phyloP scores from a whole-genome alignment of 2,329 filamentous ascomycete genomes.

The Cordyceps fumosorosea region DNA sequence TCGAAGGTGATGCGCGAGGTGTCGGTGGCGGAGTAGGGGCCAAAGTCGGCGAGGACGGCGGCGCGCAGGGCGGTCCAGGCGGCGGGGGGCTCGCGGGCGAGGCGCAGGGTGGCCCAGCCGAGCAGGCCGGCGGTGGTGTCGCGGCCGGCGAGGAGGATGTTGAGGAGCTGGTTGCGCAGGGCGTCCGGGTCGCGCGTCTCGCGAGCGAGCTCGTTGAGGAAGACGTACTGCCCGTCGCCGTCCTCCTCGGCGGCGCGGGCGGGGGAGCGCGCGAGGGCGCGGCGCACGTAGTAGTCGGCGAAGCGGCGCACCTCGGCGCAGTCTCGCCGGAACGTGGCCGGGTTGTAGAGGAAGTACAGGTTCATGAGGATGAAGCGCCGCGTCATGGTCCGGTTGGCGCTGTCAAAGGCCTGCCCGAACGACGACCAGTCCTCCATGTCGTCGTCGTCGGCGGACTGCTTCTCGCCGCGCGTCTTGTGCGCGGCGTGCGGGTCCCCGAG shows the following conservation, averaged over 20 bases:
- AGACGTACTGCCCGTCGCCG: slow-evolving; percentile 7
- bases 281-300: slow-evolving; percentile 9
- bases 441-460: background rate
- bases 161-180: slow-evolving; percentile 17
- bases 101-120: slow-evolving; percentile 18
- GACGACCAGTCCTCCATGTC: slow-evolving; percentile 3
- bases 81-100: slow-evolving; percentile 15
- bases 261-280: background rate
- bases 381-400: background rate
- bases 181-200: slow-evolving; percentile 15
- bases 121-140: slow-evolving; percentile 21
- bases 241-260: background rate
- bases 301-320: slow-evolving; percentile 3
- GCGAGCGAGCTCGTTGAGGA: slow-evolving; percentile 16
- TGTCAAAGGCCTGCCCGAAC: slow-evolving; percentile 3
- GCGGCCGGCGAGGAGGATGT: slow-evolving; percentile 18
- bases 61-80: slow-evolving; percentile 15
- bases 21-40: background rate
- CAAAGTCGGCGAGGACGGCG: slow-evolving; percentile 9
- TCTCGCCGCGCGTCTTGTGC: background rate
- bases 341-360: slow-evolving; percentile 3
- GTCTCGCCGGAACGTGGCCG: background rate
- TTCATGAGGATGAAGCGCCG: background rate
- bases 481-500: slow-evolving; percentile 9
- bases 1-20: slow-evolving; percentile 12